Conservation (phyloP, 1,284 basidiomycete genomes). For the Trichosporon asahii region DNA sequence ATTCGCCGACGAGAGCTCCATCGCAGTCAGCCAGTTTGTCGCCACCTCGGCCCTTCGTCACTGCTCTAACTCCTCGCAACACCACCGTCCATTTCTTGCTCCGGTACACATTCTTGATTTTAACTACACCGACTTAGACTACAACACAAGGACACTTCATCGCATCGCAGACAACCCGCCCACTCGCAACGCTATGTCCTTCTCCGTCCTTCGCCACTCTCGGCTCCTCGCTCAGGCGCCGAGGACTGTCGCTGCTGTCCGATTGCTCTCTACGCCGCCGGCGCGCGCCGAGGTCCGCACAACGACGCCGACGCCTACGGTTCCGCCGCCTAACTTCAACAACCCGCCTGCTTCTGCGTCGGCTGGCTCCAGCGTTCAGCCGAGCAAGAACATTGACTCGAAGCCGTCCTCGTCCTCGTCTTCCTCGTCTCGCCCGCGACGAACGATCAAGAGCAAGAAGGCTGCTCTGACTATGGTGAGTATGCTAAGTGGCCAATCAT, state of each 20-base stretch:
- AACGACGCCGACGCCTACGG: conserved; percentile 1
- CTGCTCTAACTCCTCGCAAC: background rate
- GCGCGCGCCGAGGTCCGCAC: background rate
- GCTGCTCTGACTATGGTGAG: conserved; percentile 77
- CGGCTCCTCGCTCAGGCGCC: background rate
- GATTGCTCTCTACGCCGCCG: background rate
- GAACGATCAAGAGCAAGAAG: conserved; percentile 64
- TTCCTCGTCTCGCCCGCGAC: conserved; percentile 22
- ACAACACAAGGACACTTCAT: background rate
- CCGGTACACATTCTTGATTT: background rate
- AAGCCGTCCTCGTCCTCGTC: background rate
- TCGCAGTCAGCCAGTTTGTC: conserved; percentile 7
- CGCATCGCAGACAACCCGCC: background rate
- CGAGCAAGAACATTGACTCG: background rate
- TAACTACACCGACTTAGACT: background rate
- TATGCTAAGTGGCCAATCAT: conserved; percentile 25
- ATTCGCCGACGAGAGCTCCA: conserved; percentile 8
- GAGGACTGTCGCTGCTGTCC: background rate
- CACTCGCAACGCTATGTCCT: background rate
- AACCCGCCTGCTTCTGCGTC: background rate
- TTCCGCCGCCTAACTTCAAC: background rate
- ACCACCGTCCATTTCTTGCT: background rate
- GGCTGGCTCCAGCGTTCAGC: background rate
- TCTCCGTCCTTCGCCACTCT: conserved; percentile 4
- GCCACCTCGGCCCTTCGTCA: conserved; percentile 5